Conservation (phyloP, 495 filamentous ascomycete species). For the Xanthoparmelia taractica region DNA sequence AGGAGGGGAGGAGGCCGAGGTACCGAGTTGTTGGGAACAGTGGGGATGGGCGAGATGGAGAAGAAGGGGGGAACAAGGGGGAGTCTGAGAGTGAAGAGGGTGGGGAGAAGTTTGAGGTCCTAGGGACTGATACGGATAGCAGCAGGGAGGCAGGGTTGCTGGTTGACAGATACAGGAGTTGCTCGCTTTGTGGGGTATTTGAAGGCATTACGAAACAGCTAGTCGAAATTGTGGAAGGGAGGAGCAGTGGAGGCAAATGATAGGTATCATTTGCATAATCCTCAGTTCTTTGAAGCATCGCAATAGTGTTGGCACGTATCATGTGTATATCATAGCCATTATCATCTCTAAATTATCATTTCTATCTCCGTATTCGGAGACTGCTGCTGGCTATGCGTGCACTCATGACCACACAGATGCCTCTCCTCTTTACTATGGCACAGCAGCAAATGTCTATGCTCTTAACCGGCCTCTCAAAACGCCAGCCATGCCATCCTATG, state of each 20-base stretch:
- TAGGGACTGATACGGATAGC: constrained; percentile 5
- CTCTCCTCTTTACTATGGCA: background rate
- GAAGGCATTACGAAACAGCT: constrained; percentile 50
- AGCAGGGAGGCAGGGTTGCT: constrained; percentile 48
- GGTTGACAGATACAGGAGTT: constrained; percentile 70
- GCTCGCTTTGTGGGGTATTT: constrained; percentile 69
- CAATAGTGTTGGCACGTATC: background rate
- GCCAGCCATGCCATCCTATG: constrained; percentile 14
- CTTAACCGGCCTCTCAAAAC: background rate
- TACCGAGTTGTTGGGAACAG: constrained; percentile 31
- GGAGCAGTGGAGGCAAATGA: constrained; percentile 5
- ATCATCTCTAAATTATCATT: background rate
- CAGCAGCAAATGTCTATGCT: background rate
- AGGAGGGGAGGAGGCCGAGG: constrained; percentile 47
- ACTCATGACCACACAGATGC: background rate
- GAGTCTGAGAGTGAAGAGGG: constrained; percentile 42
- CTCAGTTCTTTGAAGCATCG: background rate
- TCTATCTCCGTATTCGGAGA: background rate
- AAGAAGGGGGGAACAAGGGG: constrained; percentile 34
- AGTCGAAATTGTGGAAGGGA: constrained; percentile 16
- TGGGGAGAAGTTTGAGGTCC: constrained; percentile 24
- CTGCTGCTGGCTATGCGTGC: background rate
- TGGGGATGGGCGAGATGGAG: constrained; percentile 34
- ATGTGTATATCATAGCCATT: background rate
- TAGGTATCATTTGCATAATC: background rate